Conservation (phyloP, 2,329 filamentous ascomycete genomes). For the Fusarium fracticaudum region DNA sequence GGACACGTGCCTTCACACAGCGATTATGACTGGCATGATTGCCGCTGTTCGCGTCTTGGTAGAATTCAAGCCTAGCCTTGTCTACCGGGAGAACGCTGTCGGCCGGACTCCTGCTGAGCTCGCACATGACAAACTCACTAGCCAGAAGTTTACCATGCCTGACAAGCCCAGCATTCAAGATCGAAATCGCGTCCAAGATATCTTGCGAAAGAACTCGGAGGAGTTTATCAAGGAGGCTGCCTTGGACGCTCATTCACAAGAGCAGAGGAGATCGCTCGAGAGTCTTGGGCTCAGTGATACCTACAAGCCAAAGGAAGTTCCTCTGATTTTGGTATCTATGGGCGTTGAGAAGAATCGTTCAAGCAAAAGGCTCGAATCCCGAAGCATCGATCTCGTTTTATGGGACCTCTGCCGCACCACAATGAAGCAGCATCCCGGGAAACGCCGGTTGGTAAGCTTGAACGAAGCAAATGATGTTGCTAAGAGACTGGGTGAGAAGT, state of each 20-base stretch:
- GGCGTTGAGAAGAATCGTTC: conserved; percentile 34
- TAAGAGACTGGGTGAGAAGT: conserved; percentile 62
- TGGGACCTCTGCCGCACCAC: conserved; percentile 50
- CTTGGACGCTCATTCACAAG: conserved; percentile 19
- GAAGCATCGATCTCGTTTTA: conserved; percentile 36
- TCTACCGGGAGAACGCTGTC: conserved; percentile 78
- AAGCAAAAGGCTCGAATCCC: neutral
- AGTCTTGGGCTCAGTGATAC: conserved; percentile 42
- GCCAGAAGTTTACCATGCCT: conserved; percentile 47
- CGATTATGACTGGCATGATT: conserved; percentile 53
- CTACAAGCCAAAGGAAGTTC: conserved; percentile 42
- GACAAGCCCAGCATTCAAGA: neutral
- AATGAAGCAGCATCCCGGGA: conserved; percentile 47
- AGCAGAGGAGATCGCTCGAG: conserved; percentile 33
- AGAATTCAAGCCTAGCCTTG: conserved; percentile 64
- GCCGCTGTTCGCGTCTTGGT: conserved; percentile 59
- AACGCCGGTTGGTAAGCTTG: conserved; percentile 62
- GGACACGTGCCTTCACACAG: conserved; percentile 71
- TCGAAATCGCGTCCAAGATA: neutral
- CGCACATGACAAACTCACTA: conserved; percentile 64
- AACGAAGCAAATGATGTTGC: conserved; percentile 69
- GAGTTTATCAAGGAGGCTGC: conserved; percentile 19
- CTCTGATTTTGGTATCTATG: conserved; percentile 41
- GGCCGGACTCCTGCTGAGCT: conserved; percentile 78
- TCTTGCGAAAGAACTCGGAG: conserved; percentile 6